Base-by-base conservation (phyloP, 768 basidiomycete genomes). In the Leucocoprinus leucothites region DNA sequence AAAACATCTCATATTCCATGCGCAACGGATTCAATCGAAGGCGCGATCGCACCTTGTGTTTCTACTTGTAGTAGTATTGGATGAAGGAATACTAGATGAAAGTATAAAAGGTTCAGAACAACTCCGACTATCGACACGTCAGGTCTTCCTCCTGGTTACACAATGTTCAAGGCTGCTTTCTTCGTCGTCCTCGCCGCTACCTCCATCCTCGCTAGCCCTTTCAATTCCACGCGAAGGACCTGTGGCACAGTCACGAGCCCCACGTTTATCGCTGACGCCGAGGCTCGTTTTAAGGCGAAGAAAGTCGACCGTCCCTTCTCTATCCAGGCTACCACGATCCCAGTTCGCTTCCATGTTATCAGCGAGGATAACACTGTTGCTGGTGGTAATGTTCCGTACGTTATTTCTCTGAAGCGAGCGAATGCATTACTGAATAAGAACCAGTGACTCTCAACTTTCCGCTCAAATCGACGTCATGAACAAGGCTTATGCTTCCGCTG, bases 401-500 rank as follows among this genome's bases (percentile, higher is more conserved):
- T 26, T 24, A 3, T n/a, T 13, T 46, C 4, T 11, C 18, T 46
- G 6, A 31, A 5, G 5, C 11, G 31, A 31, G 11, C 31, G 31
- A 5, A 5, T 31, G 31, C 43, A 28, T 46, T n/a, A 26, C 35
- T 40, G 35, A 41, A 35, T 25, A 18, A 21, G 2, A 9, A 25
- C 25, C 63, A 74, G 76, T 44, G 67, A 73, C 46, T 69, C 68
- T 3, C 75, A 75, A 61, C 59, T 76, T 43, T 19, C 57, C 16
- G 49, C 57, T 35, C 73, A 78, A 57, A 74, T 82, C 47, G 25
- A 49, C 16, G 68, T 70, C 40, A 70, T 78, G 65, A 80, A 82
- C 59, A 56, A 53, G 5, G 78, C 70, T 41, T 82, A 78, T 60
- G 57, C 67, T 5, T 40, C 49, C 24, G 57, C 68, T 18, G 73